These are phyloP conservation scores for Naegleria lovaniensis DNA, from an alignment of 208 protist genomes.

Conservation along the genomic window DNA sequence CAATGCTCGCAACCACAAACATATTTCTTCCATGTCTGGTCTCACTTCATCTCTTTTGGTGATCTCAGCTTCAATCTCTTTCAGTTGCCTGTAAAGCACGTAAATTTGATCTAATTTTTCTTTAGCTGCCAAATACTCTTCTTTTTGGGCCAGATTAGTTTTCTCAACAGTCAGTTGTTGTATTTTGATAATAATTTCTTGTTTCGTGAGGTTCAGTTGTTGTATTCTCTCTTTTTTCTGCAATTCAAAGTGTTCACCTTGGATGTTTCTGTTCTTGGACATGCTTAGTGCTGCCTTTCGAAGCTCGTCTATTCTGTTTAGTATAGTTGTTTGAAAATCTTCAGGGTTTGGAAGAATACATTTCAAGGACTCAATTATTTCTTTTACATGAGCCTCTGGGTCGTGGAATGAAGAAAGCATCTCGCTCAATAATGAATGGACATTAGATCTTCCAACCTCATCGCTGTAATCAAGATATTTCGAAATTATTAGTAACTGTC, in stretches of 20 bases:
- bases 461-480: constrained; percentile 12
- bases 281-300: not conserved
- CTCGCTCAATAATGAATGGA: not conserved
- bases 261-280: not conserved
- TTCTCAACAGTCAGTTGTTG: not conserved
- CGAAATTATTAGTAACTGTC: not conserved
- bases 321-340: not conserved
- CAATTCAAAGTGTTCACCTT: not conserved
- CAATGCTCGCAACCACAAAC: not conserved
- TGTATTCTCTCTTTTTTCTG: not conserved
- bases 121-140: not conserved
- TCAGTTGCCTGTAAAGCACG: not conserved
- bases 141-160: not conserved
- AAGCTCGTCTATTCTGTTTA: not conserved
- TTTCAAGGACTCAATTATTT: not conserved
- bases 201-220: not conserved
- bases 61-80: not conserved
- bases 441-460: not conserved
- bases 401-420: not conserved
- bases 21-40: not conserved
- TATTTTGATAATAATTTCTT: not conserved
- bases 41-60: not conserved
- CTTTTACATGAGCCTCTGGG: not conserved
- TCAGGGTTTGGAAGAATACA: not conserved
- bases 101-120: not conserved